A percentile compares a stretch with the other conserved stretches of the same genome.
Evolutionary conservation across 805 yeast genomes (phyloP).

Genomic region (Cyberlindnera americana): DNA sequence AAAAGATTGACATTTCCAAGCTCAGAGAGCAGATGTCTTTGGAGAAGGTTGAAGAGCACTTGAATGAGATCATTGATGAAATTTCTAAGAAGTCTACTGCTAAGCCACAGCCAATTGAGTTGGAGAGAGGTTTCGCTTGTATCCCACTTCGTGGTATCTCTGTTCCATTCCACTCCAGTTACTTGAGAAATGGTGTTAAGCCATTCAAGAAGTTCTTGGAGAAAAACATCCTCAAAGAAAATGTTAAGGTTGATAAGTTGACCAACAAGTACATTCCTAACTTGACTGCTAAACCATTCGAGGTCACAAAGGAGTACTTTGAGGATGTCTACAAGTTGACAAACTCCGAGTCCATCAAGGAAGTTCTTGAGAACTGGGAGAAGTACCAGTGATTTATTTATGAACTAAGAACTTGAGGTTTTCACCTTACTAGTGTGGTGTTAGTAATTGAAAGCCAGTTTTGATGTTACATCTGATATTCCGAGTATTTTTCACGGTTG

Average conservation of each 20-base stretch:
- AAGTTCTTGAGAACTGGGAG: slow-evolving; percentile 94
- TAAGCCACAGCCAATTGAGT: slow-evolving; percentile 94
- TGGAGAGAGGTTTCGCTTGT: slow-evolving; percentile 97
- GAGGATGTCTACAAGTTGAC: slow-evolving; percentile 93
- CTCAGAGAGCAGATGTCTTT: slow-evolving; percentile 76
- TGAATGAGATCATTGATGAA: slow-evolving; percentile 83
- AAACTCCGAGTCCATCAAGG: slow-evolving; percentile 84
- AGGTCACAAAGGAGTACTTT: slow-evolving; percentile 94
- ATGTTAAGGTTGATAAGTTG: slow-evolving; percentile 91
- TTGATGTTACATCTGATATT: not conserved
- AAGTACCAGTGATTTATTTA: slow-evolving; percentile 45
- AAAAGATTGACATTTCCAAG: slow-evolving; percentile 90
- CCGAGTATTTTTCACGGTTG: slow-evolving; percentile 7
- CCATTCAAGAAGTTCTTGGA: slow-evolving; percentile 97
- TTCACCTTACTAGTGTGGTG: slow-evolving; percentile 25
- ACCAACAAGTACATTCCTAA: slow-evolving; percentile 97
- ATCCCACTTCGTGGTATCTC: slow-evolving; percentile 98
- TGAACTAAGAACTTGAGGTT: not conserved
- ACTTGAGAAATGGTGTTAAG: slow-evolving; percentile 96
- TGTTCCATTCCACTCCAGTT: slow-evolving; percentile 99
- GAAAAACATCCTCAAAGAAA: slow-evolving; percentile 92
- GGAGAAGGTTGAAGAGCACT: slow-evolving; percentile 85
- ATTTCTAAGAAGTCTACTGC: slow-evolving; percentile 76
- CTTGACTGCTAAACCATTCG: slow-evolving; percentile 96
- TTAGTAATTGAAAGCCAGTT: slow-evolving; percentile 11